A percentile compares a stretch with the other conserved stretches of the same genome.
phyloP scores from a whole-genome alignment of 331 rosid genomes.

The Stylosanthes scabra region DNA sequence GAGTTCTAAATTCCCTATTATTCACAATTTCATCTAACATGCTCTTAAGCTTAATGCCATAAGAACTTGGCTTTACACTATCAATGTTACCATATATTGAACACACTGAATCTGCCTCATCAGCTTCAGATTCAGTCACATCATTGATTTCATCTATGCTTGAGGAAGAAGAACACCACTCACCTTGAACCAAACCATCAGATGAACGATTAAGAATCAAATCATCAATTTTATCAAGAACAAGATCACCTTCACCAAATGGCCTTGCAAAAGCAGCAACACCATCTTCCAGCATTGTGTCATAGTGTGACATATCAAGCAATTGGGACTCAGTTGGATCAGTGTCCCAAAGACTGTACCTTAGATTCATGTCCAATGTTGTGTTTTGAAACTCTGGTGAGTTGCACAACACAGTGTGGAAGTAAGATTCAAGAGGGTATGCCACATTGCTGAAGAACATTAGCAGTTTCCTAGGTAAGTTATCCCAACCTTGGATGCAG shows the following conservation, averaged over 20 bases:
- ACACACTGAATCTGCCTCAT: slow-evolving; percentile 45
- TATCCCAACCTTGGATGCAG: slow-evolving; percentile 84
- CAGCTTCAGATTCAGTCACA: slow-evolving; percentile 16
- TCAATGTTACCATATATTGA: slow-evolving; percentile 47
- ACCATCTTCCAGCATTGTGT: slow-evolving; percentile 51
- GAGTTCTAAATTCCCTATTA: slow-evolving; percentile 35
- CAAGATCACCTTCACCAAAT: slow-evolving; percentile 49
- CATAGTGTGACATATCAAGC: slow-evolving; percentile 59
- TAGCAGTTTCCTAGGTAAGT: slow-evolving; percentile 72
- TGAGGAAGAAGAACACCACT: slow-evolving; percentile 61
- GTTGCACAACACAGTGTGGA: slow-evolving; percentile 81
- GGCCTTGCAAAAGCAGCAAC: slow-evolving; percentile 73
- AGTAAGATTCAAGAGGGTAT: slow-evolving; percentile 71
- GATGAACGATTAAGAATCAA: slow-evolving; percentile 46
- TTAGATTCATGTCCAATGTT: slow-evolving; percentile 54
- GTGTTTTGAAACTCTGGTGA: slow-evolving; percentile 64
- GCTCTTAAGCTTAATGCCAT: slow-evolving; percentile 47
- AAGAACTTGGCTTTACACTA: slow-evolving; percentile 52
- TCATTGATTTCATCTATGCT: slow-evolving; percentile 22
- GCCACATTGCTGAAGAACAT: slow-evolving; percentile 79
- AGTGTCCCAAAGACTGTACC: slow-evolving; percentile 61
- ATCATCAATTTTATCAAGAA: slow-evolving; percentile 61
- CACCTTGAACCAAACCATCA: slow-evolving; percentile 58
- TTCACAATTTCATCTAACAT: slow-evolving; percentile 39
- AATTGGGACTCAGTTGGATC: slow-evolving; percentile 54